Evolutionary conservation across 352 stramenopile species (phyloP).

Genomic region (Phytophthora litchii): DNA sequence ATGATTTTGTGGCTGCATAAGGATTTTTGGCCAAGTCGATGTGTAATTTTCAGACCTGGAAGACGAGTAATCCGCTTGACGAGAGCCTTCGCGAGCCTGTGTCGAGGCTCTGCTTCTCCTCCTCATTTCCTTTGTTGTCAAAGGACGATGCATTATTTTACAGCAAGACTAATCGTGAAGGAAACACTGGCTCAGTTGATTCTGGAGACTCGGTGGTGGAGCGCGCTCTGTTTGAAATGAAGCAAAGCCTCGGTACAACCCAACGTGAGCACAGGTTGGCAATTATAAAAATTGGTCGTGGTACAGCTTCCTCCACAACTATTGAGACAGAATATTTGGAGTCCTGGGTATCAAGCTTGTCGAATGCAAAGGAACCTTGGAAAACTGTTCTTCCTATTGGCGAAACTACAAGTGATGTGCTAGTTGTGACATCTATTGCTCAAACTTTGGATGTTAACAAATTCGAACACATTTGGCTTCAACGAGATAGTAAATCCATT

Average conservation of each 20-base stretch:
- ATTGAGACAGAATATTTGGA: slow-evolving; percentile 31
- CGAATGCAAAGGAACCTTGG: slow-evolving; percentile 5
- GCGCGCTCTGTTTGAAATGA: slow-evolving; percentile 11
- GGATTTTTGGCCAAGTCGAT: slow-evolving; percentile 52
- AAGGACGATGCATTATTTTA: slow-evolving; percentile 16
- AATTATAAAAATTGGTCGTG: slow-evolving; percentile 18
- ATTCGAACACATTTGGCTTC: slow-evolving; percentile 29
- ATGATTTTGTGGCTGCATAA: slow-evolving; percentile 12
- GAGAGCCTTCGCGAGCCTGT: slow-evolving; percentile 7
- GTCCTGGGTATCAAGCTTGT: slow-evolving; percentile 14
- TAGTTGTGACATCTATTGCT: slow-evolving; percentile 25
- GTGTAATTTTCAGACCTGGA: slow-evolving; percentile 40
- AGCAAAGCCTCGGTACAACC: slow-evolving; percentile 1
- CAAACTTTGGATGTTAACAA: slow-evolving; percentile 9
- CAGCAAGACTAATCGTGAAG: slow-evolving; percentile 4
- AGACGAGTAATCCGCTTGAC: slow-evolving; percentile 18
- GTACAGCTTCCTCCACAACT: slow-evolving; percentile 5
- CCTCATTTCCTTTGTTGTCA: slow-evolving; percentile 39
- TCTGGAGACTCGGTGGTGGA: slow-evolving; percentile 11
- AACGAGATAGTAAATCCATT: slow-evolving; percentile 10
- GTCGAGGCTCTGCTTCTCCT: slow-evolving; percentile 36
- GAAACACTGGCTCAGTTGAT: not conserved
- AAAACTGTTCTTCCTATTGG: slow-evolving; percentile 5
- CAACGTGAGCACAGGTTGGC: slow-evolving; percentile 11
- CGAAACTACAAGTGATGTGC: slow-evolving; percentile 2